Base-by-base conservation (phyloP, 345 rosid species). In the Anacardium occidentale region DNA sequence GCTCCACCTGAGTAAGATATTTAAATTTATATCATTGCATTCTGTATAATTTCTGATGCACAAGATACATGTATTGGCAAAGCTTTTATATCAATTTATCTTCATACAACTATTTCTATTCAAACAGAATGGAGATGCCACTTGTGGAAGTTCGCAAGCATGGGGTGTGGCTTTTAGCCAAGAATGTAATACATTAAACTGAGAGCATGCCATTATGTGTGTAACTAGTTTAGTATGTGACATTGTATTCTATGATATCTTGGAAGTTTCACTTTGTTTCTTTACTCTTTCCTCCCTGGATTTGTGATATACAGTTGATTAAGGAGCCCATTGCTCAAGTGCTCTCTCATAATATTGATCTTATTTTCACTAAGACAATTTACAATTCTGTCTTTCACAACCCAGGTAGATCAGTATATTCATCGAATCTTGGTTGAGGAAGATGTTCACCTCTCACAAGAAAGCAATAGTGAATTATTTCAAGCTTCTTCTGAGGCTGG, bases 121-220 rank as follows among this genome's bases (percentile, higher is more conserved):
- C 77, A 75, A 68, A 78, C 88, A 90, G 96, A 84, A 76, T 93
- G 94, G 98, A 90, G 82, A 86, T 91, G 92, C 97, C 94, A 4
- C 87, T 91, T 73, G 98, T 93, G 71, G 96, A 91, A 79, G 91
- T 90, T 75, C 87, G 82, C 85, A 83, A 85, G 83, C 90, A 88
- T 78, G 92, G 97, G 60, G 91, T 88, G 74, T 86, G 96, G 89
- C 94, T 91, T 74, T 78, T 86, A 81, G 95, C 96, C 76, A 91
- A 84, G 85, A 93, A 88, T 87, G 98, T 88, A 88, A 82, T 74
- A 55, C 80, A 68, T 69, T 78, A 61, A 81, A 69, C 80, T 42
- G 72, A 68, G 57, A 65, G 69, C 69, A 63, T 74, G 58, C 44
- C 58, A 61, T 81, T 68, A 66, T 74, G 52, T 76, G 58, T 48